Evolutionary conservation across 164 flowering plant species (phyloP), one percentile per base, ranked within the genome.

Genomic region (Dillenia suffruticosa): DNA sequence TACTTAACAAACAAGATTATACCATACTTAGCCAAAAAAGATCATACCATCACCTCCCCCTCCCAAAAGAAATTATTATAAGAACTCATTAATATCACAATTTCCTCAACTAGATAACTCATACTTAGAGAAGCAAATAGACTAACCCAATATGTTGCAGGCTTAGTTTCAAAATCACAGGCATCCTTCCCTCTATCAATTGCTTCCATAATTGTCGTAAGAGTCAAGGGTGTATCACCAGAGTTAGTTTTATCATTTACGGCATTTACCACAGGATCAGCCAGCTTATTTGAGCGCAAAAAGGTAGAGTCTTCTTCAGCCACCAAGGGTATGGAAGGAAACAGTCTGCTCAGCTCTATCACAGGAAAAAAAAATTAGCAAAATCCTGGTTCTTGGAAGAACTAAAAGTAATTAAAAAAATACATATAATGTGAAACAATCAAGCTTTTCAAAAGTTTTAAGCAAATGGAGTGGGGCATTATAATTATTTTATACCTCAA

Each of bases 291-390:
- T 3, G 86, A 68, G 48, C 82, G 81, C 62, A 93, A 54, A 71
- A 81, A 87, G 12, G 84, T 57, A 46, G 95, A 89, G 66, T 93
- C 98, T 80, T 93, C 97, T 69, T 93, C 97, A 47, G 98, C 97
- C 76, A 94, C 98, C 81, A 90, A 69, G 12, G 97, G 98, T 61
- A 89, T 82, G 2, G 83, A 73, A 11, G 97, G 98, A 74, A 89
- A 89, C 58, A 69, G 57, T 56, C 74, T 86, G 17, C 76, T 62
- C 59, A 90, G 73, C 82, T 93, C 98, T 90, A 83, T 45, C 44
- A 70, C 44, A 26, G 10, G 5, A 44, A 22, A 60, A 16, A 7
- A 58, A 19, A n/a, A 17, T 10, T 11, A 60, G 50, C 45, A 49
- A 24, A 10, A 59, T 59, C 22, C 12, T 46, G 11, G 22, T 16